Evolutionary conservation across 2,329 filamentous ascomycete species (phyloP), one percentile per base, ranked within the genome.

Genomic region (Claviceps fusiformis): DNA sequence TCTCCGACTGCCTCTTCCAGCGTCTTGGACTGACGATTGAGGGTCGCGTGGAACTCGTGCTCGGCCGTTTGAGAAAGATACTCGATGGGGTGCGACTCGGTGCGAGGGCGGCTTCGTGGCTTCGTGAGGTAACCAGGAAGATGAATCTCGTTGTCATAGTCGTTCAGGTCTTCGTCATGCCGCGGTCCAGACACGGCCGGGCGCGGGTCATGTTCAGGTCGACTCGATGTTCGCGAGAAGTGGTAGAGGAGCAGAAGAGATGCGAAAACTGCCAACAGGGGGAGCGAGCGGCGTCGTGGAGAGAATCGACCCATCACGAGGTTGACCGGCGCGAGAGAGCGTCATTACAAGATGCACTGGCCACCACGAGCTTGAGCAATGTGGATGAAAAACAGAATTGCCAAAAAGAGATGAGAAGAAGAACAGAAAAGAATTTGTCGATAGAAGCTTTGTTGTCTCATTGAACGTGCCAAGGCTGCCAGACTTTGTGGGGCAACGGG

Each of bases 1-100:
- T 95, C 89, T 43, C 73, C 70, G 39, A 95, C 86, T 45, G 92
- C 92, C 52, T 87, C 82, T n/a, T 75, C 72, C 15, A 97, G 74
- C 1, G 82, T 86, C 59, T 82, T 84, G 8, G 91, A 95, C 69
- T 92, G 87, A 19, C 76, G 73, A 85, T 70, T 68, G 59, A 74
- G 33, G 11, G 52, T 39, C 5, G 13, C 4, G 19, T 5, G 3
- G 9, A 53, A 53, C 5, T 53, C 52, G 5, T 31, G 29, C n/a
- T 15, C n/a, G 10, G 52, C 52, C n/a, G 13, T 27, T 24, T 47
- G 19, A 15, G 52, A 31, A 24, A 53, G 43, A 24, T 47, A 8
- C 13, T 53, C 44, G 19, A 53, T n/a, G 2, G 52, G 52, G 10
- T 53, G 52, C n/a, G 24, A 2, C 3, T 53, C 15, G 33, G 44